phyloP scores from a whole-genome alignment of 257 asterid species.

The Ophiorrhiza pumila region DNA sequence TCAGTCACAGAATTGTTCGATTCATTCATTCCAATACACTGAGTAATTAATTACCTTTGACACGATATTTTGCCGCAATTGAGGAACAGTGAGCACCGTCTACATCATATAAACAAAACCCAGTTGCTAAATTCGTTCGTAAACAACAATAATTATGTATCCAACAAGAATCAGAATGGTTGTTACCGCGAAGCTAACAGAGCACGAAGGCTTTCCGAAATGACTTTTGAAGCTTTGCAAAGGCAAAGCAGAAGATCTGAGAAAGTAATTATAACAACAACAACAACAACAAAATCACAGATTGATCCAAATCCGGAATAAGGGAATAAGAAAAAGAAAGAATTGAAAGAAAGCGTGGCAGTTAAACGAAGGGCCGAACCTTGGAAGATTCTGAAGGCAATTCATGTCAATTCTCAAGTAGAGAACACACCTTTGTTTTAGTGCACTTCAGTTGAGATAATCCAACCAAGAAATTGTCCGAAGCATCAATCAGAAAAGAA shows the following conservation, averaged over 20 bases:
- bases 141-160: not conserved
- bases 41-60: conserved; percentile 31
- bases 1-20: not conserved
- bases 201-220: conserved; percentile 32
- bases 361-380: conserved; percentile 32
- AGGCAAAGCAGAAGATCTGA: conserved; percentile 66
- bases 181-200: conserved; percentile 48
- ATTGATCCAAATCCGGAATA: not conserved
- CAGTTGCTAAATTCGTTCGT: not conserved
- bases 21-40: not conserved
- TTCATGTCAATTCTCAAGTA: conserved; percentile 47
- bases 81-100: conserved; percentile 22
- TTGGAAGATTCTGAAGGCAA: conserved; percentile 70
- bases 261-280: not conserved
- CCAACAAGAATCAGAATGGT: not conserved
- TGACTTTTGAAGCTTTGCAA: conserved; percentile 40
- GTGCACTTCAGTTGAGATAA: conserved; percentile 5
- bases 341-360: conserved; percentile 6
- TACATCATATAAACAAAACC: conserved; percentile 2
- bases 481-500: not conserved
- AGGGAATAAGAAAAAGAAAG: not conserved
- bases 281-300: not conserved
- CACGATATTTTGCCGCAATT: conserved; percentile 8
- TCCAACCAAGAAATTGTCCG: not conserved
- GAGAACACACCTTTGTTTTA: not conserved